A percentile compares a stretch with the other conserved stretches of the same genome.
These are phyloP conservation scores for Bullera alba DNA, from an alignment of 768 basidiomycete species.

Conservation along the genomic window DNA sequence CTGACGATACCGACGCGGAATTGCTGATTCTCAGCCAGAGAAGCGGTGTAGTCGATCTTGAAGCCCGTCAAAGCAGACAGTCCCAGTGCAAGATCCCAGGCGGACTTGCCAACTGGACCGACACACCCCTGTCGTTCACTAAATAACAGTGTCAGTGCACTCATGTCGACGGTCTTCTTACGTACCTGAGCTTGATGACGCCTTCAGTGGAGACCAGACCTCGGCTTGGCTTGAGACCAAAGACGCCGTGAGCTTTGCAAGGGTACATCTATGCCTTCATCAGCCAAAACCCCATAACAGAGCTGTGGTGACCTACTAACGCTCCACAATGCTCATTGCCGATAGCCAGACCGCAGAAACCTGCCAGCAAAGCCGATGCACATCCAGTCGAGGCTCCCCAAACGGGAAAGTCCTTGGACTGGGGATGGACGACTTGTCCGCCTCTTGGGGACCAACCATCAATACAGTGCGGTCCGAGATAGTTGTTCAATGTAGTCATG, in stretches of 20 bases:
- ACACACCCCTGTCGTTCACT: neutral
- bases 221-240: neutral
- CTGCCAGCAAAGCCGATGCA: constrained; percentile 1
- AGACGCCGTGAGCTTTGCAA: neutral
- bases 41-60: neutral
- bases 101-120: constrained; percentile 3
- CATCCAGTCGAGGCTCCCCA: neutral
- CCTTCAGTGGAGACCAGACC: neutral
- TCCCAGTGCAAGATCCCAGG: neutral
- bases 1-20: too few relatives aligned
- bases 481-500: neutral
- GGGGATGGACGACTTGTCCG: neutral
- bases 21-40: neutral
- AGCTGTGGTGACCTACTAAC: neutral
- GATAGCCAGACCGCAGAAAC: neutral
- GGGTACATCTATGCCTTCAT: neutral
- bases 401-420: neutral
- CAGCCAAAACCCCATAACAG: neutral
- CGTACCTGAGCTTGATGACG: neutral
- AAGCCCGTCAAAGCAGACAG: neutral
- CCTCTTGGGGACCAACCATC: constrained; percentile 1
- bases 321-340: neutral
- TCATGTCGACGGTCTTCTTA: neutral
- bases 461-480: too few relatives aligned
- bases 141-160: neutral